Conservation (phyloP, 2,329 filamentous ascomycete genomes). For the Zymoseptoria passerinii region DNA sequence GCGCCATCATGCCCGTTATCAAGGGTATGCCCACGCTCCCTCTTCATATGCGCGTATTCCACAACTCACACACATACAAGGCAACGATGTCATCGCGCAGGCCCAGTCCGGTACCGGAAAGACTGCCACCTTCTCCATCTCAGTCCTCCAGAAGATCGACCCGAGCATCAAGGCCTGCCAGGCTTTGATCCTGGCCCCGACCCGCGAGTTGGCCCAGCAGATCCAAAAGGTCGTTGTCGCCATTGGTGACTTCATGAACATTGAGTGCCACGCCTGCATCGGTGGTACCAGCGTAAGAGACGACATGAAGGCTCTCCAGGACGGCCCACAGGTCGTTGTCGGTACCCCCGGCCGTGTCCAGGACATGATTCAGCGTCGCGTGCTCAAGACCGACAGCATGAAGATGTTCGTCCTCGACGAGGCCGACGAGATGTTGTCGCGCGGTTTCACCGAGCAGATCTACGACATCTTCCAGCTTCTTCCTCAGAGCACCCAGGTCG, state of each 20-base stretch:
- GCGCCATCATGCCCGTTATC: slow-evolving; percentile 99
- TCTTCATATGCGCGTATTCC: neutral
- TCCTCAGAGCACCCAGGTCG: slow-evolving; percentile 95
- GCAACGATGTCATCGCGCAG: slow-evolving; percentile 98
- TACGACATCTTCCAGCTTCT: slow-evolving; percentile 99
- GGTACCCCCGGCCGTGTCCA: slow-evolving; percentile 97
- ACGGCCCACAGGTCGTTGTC: slow-evolving; percentile 93
- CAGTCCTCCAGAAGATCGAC: slow-evolving; percentile 97
- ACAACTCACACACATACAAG: slow-evolving; percentile 36
- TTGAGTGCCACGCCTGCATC: slow-evolving; percentile 98
- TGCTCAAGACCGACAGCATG: slow-evolving; percentile 94
- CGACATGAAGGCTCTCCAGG: slow-evolving; percentile 95
- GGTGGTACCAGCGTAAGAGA: slow-evolving; percentile 97
- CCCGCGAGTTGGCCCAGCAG: slow-evolving; percentile 96
- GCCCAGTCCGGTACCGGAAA: slow-evolving; percentile 99
- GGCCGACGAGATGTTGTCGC: slow-evolving; percentile 98
- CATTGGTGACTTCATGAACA: slow-evolving; percentile 98
- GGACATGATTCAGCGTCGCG: slow-evolving; percentile 98
- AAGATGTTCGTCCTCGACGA: slow-evolving; percentile 99
- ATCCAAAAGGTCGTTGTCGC: slow-evolving; percentile 99
- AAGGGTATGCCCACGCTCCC: slow-evolving; percentile 60
- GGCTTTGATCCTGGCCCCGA: slow-evolving; percentile 94
- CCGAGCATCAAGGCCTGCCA: slow-evolving; percentile 90
- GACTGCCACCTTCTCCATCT: slow-evolving; percentile 99
- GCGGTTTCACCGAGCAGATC: slow-evolving; percentile 99